These are phyloP conservation scores for Halteria grandinella DNA, from an alignment of 73 alveolate genomes.

Conservation along the genomic window DNA sequence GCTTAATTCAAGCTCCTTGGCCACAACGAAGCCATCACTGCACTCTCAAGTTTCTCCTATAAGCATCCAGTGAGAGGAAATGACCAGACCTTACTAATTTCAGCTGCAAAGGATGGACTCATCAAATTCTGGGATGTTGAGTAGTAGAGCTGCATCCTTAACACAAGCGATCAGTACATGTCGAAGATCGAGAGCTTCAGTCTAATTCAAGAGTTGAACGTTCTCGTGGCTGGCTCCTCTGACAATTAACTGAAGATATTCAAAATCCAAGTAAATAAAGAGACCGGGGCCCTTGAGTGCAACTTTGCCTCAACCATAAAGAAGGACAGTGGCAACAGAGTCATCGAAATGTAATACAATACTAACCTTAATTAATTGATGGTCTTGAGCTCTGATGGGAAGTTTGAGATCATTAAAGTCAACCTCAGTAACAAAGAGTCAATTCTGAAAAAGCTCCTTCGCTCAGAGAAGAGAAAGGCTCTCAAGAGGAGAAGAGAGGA, in stretches of 20 bases:
- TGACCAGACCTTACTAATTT: slow-evolving; percentile 57
- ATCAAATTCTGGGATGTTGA: slow-evolving; percentile 85
- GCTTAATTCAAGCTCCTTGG: slow-evolving; percentile 83
- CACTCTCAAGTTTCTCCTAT: slow-evolving; percentile 52
- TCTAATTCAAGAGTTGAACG: slow-evolving; percentile 1
- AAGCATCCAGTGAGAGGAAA: slow-evolving; percentile 17
- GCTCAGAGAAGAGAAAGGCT: slow-evolving; percentile 24
- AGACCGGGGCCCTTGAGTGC: not conserved
- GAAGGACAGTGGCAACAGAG: slow-evolving; percentile 17
- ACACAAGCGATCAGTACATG: slow-evolving; percentile 54
- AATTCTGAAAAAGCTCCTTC: slow-evolving; percentile 12
- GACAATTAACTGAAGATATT: slow-evolving; percentile 21
- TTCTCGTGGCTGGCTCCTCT: slow-evolving; percentile 10
- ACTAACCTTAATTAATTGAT: not conserved
- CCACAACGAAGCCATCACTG: slow-evolving; percentile 84
- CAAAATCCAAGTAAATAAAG: not conserved
- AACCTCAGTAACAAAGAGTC: slow-evolving; percentile 13
- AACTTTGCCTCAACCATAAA: not conserved
- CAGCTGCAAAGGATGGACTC: slow-evolving; percentile 78
- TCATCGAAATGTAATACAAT: slow-evolving; percentile 4
- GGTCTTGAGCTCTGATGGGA: slow-evolving; percentile 9
- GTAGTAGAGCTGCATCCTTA: slow-evolving; percentile 74
- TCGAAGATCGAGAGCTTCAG: slow-evolving; percentile 18
- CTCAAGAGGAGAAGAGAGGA: slow-evolving; percentile 58
- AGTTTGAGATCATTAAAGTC: slow-evolving; percentile 9